Conservation (phyloP, 1,284 basidiomycete species). For the Puccinia triticina region DNA sequence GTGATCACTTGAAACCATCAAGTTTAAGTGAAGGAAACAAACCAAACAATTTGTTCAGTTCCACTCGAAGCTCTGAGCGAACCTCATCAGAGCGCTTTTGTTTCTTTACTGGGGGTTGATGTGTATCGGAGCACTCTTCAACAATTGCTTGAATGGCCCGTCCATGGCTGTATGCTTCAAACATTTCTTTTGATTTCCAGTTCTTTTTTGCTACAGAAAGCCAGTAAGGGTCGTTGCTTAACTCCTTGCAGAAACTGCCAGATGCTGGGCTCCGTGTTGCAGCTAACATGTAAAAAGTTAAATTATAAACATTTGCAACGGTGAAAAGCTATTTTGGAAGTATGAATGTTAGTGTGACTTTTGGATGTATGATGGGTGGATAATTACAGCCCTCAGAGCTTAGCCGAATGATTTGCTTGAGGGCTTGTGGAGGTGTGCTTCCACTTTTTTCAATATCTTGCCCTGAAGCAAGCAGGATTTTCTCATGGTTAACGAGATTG, state of each 20-base stretch:
- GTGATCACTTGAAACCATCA: neutral
- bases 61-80: neutral
- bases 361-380: neutral
- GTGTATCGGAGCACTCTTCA: neutral
- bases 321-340: neutral
- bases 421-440: neutral
- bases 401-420: neutral
- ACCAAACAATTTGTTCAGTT: neutral
- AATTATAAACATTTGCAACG: conserved; percentile 1
- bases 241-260: neutral
- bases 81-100: neutral
- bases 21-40: neutral
- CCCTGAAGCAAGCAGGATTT: neutral
- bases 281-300: neutral
- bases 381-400: neutral
- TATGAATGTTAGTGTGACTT: neutral
- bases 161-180: conserved; percentile 17
- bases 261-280: neutral
- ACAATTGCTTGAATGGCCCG: conserved; percentile 11
- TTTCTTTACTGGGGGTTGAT: neutral
- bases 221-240: neutral
- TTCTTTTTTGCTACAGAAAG: neutral
- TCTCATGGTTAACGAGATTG: conserved; percentile 1
- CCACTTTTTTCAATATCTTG: neutral
- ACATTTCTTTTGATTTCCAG: neutral